phyloP scores from a whole-genome alignment of 1,284 basidiomycete genomes.

The Cutaneotrichosporon sp. region DNA sequence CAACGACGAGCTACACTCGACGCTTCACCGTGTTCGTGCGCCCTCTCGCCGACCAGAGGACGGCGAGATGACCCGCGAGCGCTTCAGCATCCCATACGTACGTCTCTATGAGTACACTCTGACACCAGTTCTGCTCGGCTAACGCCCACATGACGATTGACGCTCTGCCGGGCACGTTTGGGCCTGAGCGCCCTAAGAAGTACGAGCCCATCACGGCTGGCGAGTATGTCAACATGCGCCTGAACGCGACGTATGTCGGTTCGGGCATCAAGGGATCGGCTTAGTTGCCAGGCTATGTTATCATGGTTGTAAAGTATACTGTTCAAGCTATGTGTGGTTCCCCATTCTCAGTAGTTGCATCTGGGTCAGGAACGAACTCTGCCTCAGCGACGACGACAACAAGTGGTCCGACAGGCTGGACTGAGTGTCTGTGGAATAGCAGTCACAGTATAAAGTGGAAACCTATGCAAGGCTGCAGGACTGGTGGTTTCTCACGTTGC shows the following conservation, averaged over 20 bases:
- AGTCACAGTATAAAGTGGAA: no score
- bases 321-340: no score
- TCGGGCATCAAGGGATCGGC: background rate
- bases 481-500: no score
- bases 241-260: slow-evolving; percentile 36
- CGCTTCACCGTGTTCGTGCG: slow-evolving; percentile 62
- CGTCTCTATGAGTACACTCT: slow-evolving; percentile 29
- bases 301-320: background rate
- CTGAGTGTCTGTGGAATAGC: no score
- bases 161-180: slow-evolving; percentile 60
- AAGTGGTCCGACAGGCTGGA: no score
- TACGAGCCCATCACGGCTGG: slow-evolving; percentile 57
- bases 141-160: slow-evolving; percentile 56
- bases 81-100: slow-evolving; percentile 64
- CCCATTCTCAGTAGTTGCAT: no score
- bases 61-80: slow-evolving; percentile 55
- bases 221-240: slow-evolving; percentile 45
- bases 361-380: no score
- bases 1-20: slow-evolving; percentile 63
- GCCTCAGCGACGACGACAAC: no score
- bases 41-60: slow-evolving; percentile 46
- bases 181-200: slow-evolving; percentile 53
- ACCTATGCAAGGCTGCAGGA: no score
- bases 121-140: slow-evolving; percentile 56
- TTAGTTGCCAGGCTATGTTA: background rate